Evolutionary conservation across 768 basidiomycete genomes (phyloP).

Genomic region (Kwoniella sp.): DNA sequence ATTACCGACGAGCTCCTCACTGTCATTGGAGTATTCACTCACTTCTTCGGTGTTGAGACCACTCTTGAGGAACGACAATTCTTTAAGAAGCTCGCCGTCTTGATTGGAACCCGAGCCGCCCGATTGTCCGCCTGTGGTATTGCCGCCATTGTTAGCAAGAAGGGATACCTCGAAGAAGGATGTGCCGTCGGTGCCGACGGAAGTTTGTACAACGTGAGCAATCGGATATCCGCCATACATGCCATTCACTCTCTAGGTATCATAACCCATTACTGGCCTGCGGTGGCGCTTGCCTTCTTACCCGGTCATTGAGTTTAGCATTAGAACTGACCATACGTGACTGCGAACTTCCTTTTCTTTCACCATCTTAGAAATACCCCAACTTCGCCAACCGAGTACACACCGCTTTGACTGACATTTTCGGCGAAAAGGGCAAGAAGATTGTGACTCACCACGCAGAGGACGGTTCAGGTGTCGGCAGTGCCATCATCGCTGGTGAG

Average conservation of each 20-base stretch:
- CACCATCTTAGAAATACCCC: conserved; percentile 80
- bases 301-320: too few relatives aligned
- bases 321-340: too few relatives aligned
- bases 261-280: too few relatives aligned
- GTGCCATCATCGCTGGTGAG: conserved; percentile 87
- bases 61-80: conserved; percentile 95
- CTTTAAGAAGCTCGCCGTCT: conserved; percentile 87
- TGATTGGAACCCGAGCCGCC: conserved; percentile 87
- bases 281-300: too few relatives aligned
- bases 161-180: conserved; percentile 87
- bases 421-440: conserved; percentile 89
- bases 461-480: conserved; percentile 91
- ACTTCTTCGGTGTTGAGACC: conserved; percentile 96
- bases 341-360: conserved; percentile 1
- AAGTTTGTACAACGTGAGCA: conserved; percentile 88
- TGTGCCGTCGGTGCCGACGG: conserved; percentile 69
- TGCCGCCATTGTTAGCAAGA: conserved; percentile 92
- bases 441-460: conserved; percentile 81
- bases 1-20: conserved; percentile 95
- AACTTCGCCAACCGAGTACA: conserved; percentile 90
- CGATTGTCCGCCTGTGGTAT: conserved; percentile 92
- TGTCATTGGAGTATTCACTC: conserved; percentile 93
- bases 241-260: too few relatives aligned
- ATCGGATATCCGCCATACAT: too few relatives aligned
- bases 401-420: conserved; percentile 88